Conservation (phyloP, 495 filamentous ascomycete species). For the Usnea hakonensis region DNA sequence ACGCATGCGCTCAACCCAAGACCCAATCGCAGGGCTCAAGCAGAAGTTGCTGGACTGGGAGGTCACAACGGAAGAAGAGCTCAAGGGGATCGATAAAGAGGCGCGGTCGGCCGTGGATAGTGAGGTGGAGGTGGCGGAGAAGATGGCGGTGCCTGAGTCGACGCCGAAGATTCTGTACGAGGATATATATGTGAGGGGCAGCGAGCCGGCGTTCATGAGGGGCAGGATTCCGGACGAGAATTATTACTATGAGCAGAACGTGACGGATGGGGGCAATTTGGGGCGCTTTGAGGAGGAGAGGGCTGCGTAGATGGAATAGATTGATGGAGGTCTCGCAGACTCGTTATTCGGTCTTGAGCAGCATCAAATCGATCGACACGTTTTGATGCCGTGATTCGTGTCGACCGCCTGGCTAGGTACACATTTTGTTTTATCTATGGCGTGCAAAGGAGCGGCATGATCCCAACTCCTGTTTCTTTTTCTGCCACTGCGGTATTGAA, state of each 20-base stretch:
- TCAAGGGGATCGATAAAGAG: conserved; percentile 91
- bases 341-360: background rate
- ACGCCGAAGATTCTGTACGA: conserved; percentile 78
- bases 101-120: conserved; percentile 75
- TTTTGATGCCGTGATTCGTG: background rate
- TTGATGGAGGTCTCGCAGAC: conserved; percentile 21
- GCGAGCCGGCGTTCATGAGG: conserved; percentile 84
- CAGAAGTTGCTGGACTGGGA: conserved; percentile 95
- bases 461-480: too few relatives aligned
- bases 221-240: conserved; percentile 89
- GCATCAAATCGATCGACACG: background rate
- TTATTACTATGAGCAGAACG: conserved; percentile 64
- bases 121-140: conserved; percentile 85
- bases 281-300: conserved; percentile 11
- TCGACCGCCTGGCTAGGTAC: background rate
- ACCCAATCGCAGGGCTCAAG: conserved; percentile 96
- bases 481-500: too few relatives aligned
- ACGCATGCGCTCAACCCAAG: conserved; percentile 96
- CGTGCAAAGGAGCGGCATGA: too few relatives aligned
- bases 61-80: conserved; percentile 87
- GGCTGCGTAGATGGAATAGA: conserved; percentile 4
- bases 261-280: conserved; percentile 21
- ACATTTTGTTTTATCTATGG: too few relatives aligned
- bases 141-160: conserved; percentile 69
- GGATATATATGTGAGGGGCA: conserved; percentile 92